A percentile compares a stretch with the other conserved stretches of the same genome.
Conservation (phyloP, 495 filamentous ascomycete genomes). For the Penicillium cinerascens region DNA sequence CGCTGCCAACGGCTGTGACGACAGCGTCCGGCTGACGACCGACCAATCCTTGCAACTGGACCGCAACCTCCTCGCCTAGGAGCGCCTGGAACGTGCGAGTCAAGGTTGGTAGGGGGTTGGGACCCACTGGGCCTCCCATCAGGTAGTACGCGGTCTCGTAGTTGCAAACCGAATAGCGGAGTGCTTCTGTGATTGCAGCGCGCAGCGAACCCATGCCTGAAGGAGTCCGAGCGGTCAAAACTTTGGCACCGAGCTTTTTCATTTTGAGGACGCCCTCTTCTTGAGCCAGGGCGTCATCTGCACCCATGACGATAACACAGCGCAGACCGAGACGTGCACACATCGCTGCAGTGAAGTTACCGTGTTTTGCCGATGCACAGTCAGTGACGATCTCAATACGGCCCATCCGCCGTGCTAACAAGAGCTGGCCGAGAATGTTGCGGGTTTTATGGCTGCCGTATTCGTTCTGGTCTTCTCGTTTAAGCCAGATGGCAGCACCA, state of each 20-base stretch:
- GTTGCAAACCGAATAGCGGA: constrained; percentile 31
- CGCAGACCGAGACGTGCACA: constrained; percentile 29
- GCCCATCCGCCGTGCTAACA: constrained; percentile 31
- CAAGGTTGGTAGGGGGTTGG: constrained; percentile 28
- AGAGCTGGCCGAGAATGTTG: constrained; percentile 33
- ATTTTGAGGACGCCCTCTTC: constrained; percentile 28
- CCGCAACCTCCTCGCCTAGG: constrained; percentile 33
- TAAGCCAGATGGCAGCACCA: constrained; percentile 35
- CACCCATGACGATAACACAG: constrained; percentile 31
- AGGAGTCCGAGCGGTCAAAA: constrained; percentile 23
- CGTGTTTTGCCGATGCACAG: constrained; percentile 33
- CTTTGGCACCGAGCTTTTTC: constrained; percentile 29
- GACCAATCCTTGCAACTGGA: constrained; percentile 19
- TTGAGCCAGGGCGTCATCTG: constrained; percentile 27
- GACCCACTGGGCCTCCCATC: constrained; percentile 32
- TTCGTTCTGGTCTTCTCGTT: constrained; percentile 30
- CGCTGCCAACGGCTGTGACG: constrained; percentile 28
- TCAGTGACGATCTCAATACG: constrained; percentile 31
- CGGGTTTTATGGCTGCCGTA: constrained; percentile 30
- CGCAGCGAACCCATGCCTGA: constrained; percentile 30
- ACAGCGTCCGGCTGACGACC: constrained; percentile 28
- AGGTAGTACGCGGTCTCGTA: constrained; percentile 31
- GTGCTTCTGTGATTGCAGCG: constrained; percentile 32
- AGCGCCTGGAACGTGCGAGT: constrained; percentile 33
- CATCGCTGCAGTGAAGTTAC: constrained; percentile 30